Evolutionary conservation across 768 basidiomycete genomes (phyloP), one percentile per base, ranked within the genome.

Genomic region (Mycena albidolilacea): DNA sequence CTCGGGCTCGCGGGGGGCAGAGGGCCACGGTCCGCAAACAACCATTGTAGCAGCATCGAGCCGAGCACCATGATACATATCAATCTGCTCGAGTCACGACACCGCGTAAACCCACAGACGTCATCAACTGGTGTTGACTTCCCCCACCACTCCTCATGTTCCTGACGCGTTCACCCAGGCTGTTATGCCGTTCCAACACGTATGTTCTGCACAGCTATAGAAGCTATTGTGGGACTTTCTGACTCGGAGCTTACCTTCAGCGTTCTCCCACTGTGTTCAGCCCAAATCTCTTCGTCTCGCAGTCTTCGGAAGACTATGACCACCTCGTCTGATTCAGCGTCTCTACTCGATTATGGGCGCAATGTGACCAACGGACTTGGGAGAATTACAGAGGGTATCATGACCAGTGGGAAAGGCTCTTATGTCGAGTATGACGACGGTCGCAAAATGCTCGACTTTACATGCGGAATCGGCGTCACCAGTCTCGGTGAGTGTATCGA

Each of bases 381-480:
- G 1, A 80, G 87, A 71, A 82, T 87, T 55, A 85, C 85, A 0
- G 82, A 86, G 21, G 93, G 89, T 0, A 82, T 94, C 62, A 90
- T 94, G 84, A 81, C 84, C 44, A 91, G 89, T 75, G 93, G 91
- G 54, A 85, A 90, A 76, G 95, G 95, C 15, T 91, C 93, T 1
- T 94, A 93, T 75, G 89, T 95, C 66, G 83, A 84, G 38, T 91
- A 92, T 67, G 88, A 91, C 38, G 92, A 95, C 74, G 96, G 95
- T 4, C 86, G 89, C 70, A 88, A 85, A 77, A 79, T 94, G 79
- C 86, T 98, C 62, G 97, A 98, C 80, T 97, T 97, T 78, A 96
- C 93, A 12, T 89, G 89, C 77, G 96, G 96, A 11, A 97, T 95
- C 75, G 95, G 94, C 38, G 96, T 97, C 2, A 94, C 95, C 1